Base-by-base conservation (phyloP, 2,329 filamentous ascomycete species). In the Ophiostoma sp. region DNA sequence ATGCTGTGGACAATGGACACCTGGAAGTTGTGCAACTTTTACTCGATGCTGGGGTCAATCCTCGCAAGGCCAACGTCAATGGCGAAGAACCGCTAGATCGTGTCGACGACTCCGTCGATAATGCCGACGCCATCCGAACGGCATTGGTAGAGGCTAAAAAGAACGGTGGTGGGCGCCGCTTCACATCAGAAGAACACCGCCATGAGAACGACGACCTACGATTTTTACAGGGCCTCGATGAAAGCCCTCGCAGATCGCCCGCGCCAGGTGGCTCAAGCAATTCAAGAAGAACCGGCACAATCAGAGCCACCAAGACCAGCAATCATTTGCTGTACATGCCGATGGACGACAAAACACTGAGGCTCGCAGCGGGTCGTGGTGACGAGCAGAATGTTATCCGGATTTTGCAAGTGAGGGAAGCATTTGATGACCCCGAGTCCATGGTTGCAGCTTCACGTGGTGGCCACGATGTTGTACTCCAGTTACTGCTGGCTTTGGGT, bases 1-100 rank as follows among this genome's bases (percentile, higher is more conserved):
- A 99, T 80, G 95, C 95, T 5, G 93, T 98, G 41, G 95, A 98
- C 73, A 99, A 99, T 74, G 92, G 92, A 0, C 93, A 99, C 75
- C 77, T 97, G 7, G 91, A 90, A 18, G 94, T 98, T 4, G 91
- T 99, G 58, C 91, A 88, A 74, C 82, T 97, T 9, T 81, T 99
- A 45, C 82, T 99, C 2, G 87, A 90, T 68, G 89, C 93, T 68
- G 94, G 93, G 11, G 94, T 96, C 12, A 96, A 99, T 75, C 95
- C 95, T 65, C 88, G 93, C 65, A 91, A 93, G 73, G 89, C 93
- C 64, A 97, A 98, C 76, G 88, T 92, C n/a, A 90, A 93, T 74
- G 95, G 95, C 5, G 90, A 97, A 75, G 92, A 97, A 74, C 94
- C 95, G 0, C 85, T 97, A 44, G 93, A 97, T 73, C 85, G 95